Conservation (phyloP, 192 early-diverging fungal species). For the Mycoemilia scoparia region DNA sequence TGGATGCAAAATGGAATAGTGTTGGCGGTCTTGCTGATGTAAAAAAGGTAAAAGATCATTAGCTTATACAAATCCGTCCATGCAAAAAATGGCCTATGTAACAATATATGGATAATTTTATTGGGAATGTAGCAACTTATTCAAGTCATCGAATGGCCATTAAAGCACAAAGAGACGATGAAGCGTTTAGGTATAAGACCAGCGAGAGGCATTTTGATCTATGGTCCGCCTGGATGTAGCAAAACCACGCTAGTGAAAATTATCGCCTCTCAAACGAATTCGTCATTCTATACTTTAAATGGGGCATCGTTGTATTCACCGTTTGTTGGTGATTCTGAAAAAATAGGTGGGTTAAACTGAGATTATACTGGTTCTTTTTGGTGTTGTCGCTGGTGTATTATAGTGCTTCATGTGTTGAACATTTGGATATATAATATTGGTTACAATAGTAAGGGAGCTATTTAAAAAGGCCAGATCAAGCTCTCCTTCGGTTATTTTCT, state of each 20-base stretch:
- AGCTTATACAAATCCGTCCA: neutral
- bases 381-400: constrained; percentile 57
- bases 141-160: constrained; percentile 83
- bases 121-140: constrained; percentile 41
- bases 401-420: neutral
- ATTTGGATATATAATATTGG: neutral
- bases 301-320: constrained; percentile 18
- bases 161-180: constrained; percentile 48
- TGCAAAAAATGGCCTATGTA: neutral
- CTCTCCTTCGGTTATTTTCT: constrained; percentile 75
- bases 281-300: constrained; percentile 45
- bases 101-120: constrained; percentile 1
- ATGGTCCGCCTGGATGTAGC: constrained; percentile 94
- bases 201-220: constrained; percentile 77
- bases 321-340: constrained; percentile 16
- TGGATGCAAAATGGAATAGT: constrained; percentile 53
- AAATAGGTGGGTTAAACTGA: neutral
- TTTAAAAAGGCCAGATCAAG: constrained; percentile 67
- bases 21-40: constrained; percentile 75
- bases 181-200: constrained; percentile 56
- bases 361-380: constrained; percentile 3
- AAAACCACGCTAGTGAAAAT: constrained; percentile 89
- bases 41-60: constrained; percentile 48
- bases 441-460: constrained; percentile 43
- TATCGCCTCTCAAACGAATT: constrained; percentile 62